phyloP scores from a whole-genome alignment of 108 stramenopile species.

The Fistulifera pelliculosa region DNA sequence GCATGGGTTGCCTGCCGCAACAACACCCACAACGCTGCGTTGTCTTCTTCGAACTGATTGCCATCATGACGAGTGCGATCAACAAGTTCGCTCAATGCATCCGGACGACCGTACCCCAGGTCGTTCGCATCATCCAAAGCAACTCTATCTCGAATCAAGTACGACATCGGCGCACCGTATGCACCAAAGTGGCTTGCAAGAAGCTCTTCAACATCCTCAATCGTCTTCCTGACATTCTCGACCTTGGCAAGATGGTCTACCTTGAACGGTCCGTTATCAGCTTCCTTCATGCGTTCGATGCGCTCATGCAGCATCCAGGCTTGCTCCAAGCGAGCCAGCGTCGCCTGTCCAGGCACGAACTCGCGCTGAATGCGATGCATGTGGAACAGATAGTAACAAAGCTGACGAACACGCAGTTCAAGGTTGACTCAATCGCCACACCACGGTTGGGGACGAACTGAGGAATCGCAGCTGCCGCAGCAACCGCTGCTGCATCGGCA shows the following conservation, averaged over 20 bases:
- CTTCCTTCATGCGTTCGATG: not conserved
- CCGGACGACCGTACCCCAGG: slow-evolving; percentile 5
- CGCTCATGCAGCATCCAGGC: not conserved
- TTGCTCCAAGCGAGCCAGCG: not conserved
- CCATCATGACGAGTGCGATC: slow-evolving; percentile 8
- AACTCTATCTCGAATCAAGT: not conserved
- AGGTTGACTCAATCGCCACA: not conserved
- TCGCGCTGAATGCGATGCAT: not conserved
- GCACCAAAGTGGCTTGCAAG: not conserved
- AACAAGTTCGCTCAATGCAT: slow-evolving; percentile 15
- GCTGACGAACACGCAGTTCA: slow-evolving; percentile 2
- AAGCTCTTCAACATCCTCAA: slow-evolving; percentile 1
- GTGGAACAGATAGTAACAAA: slow-evolving; percentile 6
- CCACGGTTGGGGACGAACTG: not conserved
- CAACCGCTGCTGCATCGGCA: not conserved
- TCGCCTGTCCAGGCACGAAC: not conserved
- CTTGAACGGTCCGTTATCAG: too few relatives aligned
- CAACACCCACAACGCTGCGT: slow-evolving; percentile 8
- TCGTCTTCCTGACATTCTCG: not conserved
- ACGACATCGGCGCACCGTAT: not conserved
- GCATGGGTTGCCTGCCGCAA: slow-evolving; percentile 8
- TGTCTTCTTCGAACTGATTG: slow-evolving; percentile 10
- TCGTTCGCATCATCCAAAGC: not conserved
- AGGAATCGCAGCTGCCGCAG: not conserved
- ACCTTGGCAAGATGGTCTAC: slow-evolving; percentile 2